Conservation (phyloP, 768 basidiomycete genomes). For the Lactifluus pinguis region DNA sequence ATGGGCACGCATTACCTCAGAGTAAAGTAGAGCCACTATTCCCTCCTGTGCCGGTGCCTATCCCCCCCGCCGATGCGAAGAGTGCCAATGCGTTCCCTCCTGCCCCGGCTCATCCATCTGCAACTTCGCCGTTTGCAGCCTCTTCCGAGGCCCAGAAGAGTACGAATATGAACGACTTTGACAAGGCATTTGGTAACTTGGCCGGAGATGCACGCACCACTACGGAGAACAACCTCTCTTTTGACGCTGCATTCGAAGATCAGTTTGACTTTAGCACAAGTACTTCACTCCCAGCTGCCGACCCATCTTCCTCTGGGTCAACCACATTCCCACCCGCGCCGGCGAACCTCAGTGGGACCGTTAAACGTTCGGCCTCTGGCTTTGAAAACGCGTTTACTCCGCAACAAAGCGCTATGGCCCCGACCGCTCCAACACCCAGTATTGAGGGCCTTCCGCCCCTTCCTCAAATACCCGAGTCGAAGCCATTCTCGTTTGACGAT, state of each 20-base stretch:
- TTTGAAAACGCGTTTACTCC: constrained; percentile 31
- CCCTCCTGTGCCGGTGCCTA: neutral
- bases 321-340: constrained; percentile 14
- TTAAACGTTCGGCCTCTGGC: constrained; percentile 11
- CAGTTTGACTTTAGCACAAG: constrained; percentile 50
- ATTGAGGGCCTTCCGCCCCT: constrained; percentile 11
- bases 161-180: constrained; percentile 49
- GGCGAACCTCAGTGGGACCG: neutral
- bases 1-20: constrained; percentile 5
- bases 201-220: constrained; percentile 30
- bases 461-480: constrained; percentile 8
- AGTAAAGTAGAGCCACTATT: neutral
- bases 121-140: constrained; percentile 13
- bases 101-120: constrained; percentile 8
- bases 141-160: constrained; percentile 12
- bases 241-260: constrained; percentile 57
- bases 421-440: constrained; percentile 3
- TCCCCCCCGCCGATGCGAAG: neutral
- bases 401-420: neutral
- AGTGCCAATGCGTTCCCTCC: constrained; percentile 10
- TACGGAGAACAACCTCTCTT: constrained; percentile 40
- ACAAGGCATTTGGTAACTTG: constrained; percentile 61
- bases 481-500: constrained; percentile 12
- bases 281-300: neutral
- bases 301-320: neutral